These are phyloP conservation scores for Xylaria curta DNA, from an alignment of 495 filamentous ascomycete species.

Conservation along the genomic window DNA sequence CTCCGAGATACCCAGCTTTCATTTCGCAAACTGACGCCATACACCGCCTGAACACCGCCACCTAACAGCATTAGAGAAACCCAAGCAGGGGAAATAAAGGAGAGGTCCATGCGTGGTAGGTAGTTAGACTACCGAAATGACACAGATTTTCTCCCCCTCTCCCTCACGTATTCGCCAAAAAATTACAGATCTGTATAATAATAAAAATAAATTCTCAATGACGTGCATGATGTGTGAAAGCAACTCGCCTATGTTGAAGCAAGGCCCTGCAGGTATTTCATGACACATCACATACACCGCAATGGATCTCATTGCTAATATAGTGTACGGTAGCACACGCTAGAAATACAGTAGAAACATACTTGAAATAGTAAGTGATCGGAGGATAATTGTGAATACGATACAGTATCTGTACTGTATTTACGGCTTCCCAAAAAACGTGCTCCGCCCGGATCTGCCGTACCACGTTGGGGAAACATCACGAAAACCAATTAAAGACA, in stretches of 20 bases:
- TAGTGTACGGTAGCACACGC: background rate
- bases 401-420: slow-evolving; percentile 6
- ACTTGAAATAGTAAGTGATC: background rate
- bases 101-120: slow-evolving; percentile 3
- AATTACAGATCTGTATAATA: background rate
- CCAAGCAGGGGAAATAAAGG: background rate
- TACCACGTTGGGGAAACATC: background rate
- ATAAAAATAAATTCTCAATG: background rate
- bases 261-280: background rate
- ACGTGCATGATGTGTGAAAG: background rate
- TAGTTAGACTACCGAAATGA: background rate
- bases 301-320: background rate
- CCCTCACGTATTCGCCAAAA: background rate
- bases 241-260: background rate
- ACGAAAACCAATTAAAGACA: background rate
- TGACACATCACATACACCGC: background rate
- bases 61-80: background rate
- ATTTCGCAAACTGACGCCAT: slow-evolving; percentile 25
- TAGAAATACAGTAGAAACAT: background rate
- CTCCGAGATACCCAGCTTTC: slow-evolving; percentile 4
- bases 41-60: slow-evolving; percentile 19
- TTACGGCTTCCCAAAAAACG: background rate
- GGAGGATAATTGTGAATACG: background rate
- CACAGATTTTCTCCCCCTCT: too few relatives aligned
- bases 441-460: background rate